phyloP scores from a whole-genome alignment of 106 monocot species.

The Gastrodia elata region DNA sequence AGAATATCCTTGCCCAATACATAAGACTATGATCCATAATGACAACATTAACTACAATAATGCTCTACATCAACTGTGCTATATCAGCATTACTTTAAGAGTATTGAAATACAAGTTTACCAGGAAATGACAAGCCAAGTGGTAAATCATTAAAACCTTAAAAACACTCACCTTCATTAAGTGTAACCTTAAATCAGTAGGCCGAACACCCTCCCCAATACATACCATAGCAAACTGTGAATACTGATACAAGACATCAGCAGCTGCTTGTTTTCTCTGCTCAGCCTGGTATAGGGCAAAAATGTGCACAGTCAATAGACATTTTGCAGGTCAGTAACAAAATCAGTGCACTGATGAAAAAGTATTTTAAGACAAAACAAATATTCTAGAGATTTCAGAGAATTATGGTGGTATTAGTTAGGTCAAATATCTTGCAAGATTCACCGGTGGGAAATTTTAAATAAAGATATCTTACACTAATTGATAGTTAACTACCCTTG shows the following conservation, averaged over 20 bases:
- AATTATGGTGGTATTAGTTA: not conserved
- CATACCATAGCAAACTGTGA: slow-evolving; percentile 95
- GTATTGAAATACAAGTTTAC: too few species aligned
- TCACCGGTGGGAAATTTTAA: not conserved
- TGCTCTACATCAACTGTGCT: too few species aligned
- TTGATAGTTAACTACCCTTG: not conserved
- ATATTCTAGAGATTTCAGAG: not conserved
- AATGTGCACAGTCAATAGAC: not conserved
- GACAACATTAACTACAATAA: too few species aligned
- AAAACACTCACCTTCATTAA: slow-evolving; percentile 73
- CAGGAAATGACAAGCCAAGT: not conserved
- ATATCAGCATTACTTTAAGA: too few species aligned
- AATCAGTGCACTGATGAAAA: not conserved
- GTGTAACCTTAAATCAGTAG: slow-evolving; percentile 81
- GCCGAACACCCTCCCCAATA: slow-evolving; percentile 80
- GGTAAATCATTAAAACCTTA: not conserved
- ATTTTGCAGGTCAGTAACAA: not conserved
- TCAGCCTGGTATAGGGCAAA: slow-evolving; percentile 37
- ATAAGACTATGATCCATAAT: too few species aligned
- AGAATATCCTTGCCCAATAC: too few species aligned
- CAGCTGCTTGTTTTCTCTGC: slow-evolving; percentile 81
- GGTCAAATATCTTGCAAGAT: not conserved
- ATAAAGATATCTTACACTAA: not conserved
- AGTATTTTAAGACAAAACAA: not conserved
- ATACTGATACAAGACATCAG: slow-evolving; percentile 81